phyloP scores from a whole-genome alignment of 805 yeast species.

The Maudiozyma pseudohumilis region DNA sequence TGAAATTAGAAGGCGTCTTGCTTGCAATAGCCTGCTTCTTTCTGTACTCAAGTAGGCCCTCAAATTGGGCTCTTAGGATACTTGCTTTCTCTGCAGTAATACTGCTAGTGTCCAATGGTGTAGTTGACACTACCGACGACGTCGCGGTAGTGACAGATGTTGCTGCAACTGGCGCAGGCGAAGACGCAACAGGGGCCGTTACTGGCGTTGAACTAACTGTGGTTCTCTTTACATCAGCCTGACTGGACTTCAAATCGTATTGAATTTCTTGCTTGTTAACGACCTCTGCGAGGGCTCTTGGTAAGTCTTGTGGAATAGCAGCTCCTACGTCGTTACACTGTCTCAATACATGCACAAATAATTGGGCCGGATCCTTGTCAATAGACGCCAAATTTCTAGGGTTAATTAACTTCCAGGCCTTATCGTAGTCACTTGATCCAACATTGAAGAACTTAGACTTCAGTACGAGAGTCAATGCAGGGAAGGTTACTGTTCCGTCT shows the following conservation, averaged over 20 bases:
- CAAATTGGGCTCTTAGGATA: constrained; percentile 53
- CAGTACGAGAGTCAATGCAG: constrained; percentile 50
- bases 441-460: constrained; percentile 61
- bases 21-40: constrained; percentile 39
- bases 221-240: constrained; percentile 33
- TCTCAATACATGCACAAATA: constrained; percentile 81
- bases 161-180: constrained; percentile 16
- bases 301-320: constrained; percentile 88
- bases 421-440: constrained; percentile 74
- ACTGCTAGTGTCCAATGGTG: background rate
- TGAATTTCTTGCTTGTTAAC: constrained; percentile 78
- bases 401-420: constrained; percentile 92
- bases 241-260: constrained; percentile 51
- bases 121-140: background rate
- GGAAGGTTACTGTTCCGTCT: constrained; percentile 79
- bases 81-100: constrained; percentile 8
- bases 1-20: constrained; percentile 28
- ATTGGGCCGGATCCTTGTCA: constrained; percentile 87
- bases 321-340: constrained; percentile 75
- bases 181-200: background rate
- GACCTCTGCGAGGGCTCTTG: constrained; percentile 82
- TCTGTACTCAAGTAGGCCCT: constrained; percentile 73
- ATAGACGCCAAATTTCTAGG: constrained; percentile 81
- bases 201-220: constrained; percentile 9
- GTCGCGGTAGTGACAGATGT: background rate